Evolutionary conservation across 2,329 filamentous ascomycete species (phyloP), one percentile per base, ranked within the genome.

Genomic region (Gliomastix tumulicola): DNA sequence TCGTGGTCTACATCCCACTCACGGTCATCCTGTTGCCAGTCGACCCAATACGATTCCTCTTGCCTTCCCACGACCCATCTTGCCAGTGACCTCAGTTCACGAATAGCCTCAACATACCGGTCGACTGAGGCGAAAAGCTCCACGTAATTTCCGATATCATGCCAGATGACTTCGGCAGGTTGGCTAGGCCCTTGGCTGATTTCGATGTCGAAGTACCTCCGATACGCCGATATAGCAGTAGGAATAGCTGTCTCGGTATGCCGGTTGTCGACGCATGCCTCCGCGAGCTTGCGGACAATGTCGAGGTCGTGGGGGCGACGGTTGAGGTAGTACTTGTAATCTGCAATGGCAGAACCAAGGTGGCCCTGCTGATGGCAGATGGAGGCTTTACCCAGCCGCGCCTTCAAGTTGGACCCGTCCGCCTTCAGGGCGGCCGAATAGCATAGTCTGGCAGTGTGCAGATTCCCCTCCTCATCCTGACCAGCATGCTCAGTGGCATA

Each of bases 1-100:
- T 72, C 68, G 50, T 88, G 77, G 31, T 81, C 73, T 6, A 74
- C 60, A 55, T 98, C 92, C 78, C 88, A 98, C 60, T 98, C 92
- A 39, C 88, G 74, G 55, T 95, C 88, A 53, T 96, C 87, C 6
- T 76, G 68, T 21, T 73, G 66, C 44, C 74, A 69, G 8, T 70
- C 55, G 40, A 94, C 83, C 92, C 92, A 98, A 50, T 79, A 87
- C 1, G 51, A 58, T 55, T 98, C 89, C 5, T 74, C 65, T 23
- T 71, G 65, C 34, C 92, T 79, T 8, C 86, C 85, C 27, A 95
- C 68, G 37, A 95, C 69, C 88, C 88, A 95, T 39, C 94, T 73
- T 17, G 84, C 76, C 13, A 95, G 60, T 3, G 69, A 68, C 54
- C 85, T 92, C 11, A 94, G 67, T 43, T 82, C 76, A 20, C 59